A percentile compares a stretch with the other conserved stretches of the same genome.
Evolutionary conservation across 371 early-diverging fungal genomes (phyloP).

Genomic region (Rhizopus stolonifer): DNA sequence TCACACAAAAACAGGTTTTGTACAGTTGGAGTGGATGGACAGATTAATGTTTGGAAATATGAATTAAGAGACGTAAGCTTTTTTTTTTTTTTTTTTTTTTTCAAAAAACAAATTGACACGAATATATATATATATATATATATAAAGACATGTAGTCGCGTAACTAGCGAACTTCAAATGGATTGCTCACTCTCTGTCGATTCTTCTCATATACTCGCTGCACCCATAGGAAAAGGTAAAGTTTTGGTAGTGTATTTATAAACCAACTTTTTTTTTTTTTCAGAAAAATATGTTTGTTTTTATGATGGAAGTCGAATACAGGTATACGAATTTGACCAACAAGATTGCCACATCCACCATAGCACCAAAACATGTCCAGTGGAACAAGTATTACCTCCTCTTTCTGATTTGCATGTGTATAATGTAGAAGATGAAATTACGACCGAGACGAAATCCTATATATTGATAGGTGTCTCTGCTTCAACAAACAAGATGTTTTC

Average conservation of each 20-base stretch:
- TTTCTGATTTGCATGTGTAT: slow-evolving; percentile 37
- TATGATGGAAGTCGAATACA: slow-evolving; percentile 36
- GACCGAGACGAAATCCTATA: slow-evolving; percentile 9
- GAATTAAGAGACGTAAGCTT: slow-evolving; percentile 35
- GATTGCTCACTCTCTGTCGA: slow-evolving; percentile 27
- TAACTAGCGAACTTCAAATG: slow-evolving; percentile 35
- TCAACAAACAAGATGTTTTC: slow-evolving; percentile 13
- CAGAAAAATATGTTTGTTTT: slow-evolving; percentile 37
- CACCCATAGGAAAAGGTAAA: slow-evolving; percentile 36
- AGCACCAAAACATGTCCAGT: slow-evolving; percentile 6
- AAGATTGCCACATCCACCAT: slow-evolving; percentile 36
- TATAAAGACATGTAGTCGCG: slow-evolving; percentile 22
- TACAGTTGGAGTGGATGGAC: slow-evolving; percentile 54
- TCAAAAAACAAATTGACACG: too few relatives aligned
- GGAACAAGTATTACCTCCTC: background rate
- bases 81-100: too few relatives aligned
- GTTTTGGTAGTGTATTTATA: background rate
- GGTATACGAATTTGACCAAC: slow-evolving; percentile 29
- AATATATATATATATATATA: background rate
- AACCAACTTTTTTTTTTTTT: background rate
- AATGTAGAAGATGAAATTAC: slow-evolving; percentile 14
- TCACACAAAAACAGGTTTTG: slow-evolving; percentile 49
- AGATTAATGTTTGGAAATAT: slow-evolving; percentile 61
- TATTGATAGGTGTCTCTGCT: slow-evolving; percentile 30
- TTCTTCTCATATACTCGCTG: slow-evolving; percentile 19